Percentiles rank a stretch among this genome's conserved stretches.
Evolutionary conservation across 1,284 basidiomycete genomes (phyloP).

Genomic region (Lentinula novae-zelandiae): DNA sequence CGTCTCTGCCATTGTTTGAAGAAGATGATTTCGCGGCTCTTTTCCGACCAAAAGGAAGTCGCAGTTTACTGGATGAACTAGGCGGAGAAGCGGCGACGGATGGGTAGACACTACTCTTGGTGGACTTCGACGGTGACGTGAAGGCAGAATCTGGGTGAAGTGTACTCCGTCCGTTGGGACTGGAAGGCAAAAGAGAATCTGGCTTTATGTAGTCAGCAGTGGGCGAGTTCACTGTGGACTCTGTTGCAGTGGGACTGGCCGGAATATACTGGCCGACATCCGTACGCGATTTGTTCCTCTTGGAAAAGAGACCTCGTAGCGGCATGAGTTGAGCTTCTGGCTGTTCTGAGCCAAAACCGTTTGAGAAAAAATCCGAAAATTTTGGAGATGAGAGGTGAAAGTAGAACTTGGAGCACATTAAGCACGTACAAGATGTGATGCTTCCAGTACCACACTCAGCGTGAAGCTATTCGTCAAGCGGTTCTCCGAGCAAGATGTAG

Average conservation of each 20-base stretch:
- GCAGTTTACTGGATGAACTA: conserved; percentile 34
- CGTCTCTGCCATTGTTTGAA: conserved; percentile 18
- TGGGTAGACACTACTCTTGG: conserved; percentile 25
- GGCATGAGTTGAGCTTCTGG: conserved; percentile 5
- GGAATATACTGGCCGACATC: background rate
- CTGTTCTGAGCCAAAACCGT: background rate
- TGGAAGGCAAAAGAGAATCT: conserved; percentile 32
- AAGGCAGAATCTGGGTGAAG: conserved; percentile 25
- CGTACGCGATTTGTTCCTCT: conserved; percentile 13
- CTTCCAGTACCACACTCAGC: background rate
- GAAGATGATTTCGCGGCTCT: conserved; percentile 24
- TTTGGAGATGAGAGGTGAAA: background rate
- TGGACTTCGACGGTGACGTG: conserved; percentile 12
- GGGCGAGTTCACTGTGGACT: conserved; percentile 33
- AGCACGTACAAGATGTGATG: background rate
- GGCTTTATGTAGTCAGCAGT: conserved; percentile 38
- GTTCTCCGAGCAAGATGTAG: background rate
- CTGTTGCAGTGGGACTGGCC: conserved; percentile 19
- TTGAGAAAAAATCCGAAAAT: background rate
- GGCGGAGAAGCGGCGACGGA: conserved; percentile 8
- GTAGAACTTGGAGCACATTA: background rate
- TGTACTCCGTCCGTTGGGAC: conserved; percentile 30
- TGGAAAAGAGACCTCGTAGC: conserved; percentile 14
- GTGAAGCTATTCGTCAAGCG: background rate
- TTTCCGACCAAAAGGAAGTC: conserved; percentile 37